Evolutionary conservation across 495 filamentous ascomycete genomes (phyloP), one percentile per base, ranked within the genome.

Genomic region (Glarea lozoyensis): DNA sequence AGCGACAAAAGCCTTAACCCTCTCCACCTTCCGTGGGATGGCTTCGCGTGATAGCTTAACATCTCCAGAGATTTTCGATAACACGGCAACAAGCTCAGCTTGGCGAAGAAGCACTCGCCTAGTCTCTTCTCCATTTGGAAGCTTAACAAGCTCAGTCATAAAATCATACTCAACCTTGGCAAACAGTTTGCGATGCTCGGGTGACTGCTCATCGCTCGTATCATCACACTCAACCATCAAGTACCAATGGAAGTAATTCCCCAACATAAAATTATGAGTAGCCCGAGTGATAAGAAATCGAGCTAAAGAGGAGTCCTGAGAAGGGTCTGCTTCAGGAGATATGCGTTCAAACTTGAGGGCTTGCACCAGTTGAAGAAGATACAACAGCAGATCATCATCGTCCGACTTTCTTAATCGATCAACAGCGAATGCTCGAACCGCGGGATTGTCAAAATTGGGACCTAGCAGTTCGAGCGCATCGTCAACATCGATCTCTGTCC

Each of bases 181-280:
- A 59, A 94, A 97, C 16, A 99, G 76, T 38, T 82, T 81, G 20
- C 81, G 86, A 46, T 88, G 81, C 37, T 79, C 76, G 15, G 74
- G 71, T 2, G 73, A 61, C 44, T 87, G 85, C 10, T 81, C 78
- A 5, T 76, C 74, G 40, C 77, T 82, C 40, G 79, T 73, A 53
- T 96, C 88, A 55, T 95, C 90, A 27, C 81, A 86, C 60, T 99
- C 93, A 2, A 97, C 93, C 78, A 95, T 95, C 1, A 99, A 69
- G 59, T 97, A 99, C 92, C 92, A 99, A 60, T 93, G 87, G 35
- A 99, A 75, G 58, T 87, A 95, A 57, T 92, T 99, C 4, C 89
- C 92, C 1, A 99, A 75, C 42, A 84, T 83, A 52, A 93, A 80
- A 52, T 90, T 95, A 40, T 81, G 75, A 11, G 82, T 79, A 7